A percentile compares a stretch with the other conserved stretches of the same genome.
These are phyloP conservation scores for Aureobasidium sp. DNA, from an alignment of 2,329 filamentous ascomycete genomes.

Conservation along the genomic window DNA sequence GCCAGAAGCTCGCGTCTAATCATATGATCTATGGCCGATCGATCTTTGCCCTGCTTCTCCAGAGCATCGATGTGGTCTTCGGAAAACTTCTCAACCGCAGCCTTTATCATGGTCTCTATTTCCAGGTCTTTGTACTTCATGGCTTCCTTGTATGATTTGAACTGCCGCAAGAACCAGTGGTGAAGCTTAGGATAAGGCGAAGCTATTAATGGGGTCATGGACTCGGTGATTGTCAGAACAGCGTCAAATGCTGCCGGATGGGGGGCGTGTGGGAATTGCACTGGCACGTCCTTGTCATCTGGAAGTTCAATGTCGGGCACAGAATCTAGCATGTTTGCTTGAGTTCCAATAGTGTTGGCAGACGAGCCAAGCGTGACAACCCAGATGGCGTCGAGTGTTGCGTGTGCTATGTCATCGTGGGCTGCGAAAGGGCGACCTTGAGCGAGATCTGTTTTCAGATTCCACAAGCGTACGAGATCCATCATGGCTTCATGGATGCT, in stretches of 20 bases:
- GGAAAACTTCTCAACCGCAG: conserved; percentile 20
- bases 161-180: conserved; percentile 17
- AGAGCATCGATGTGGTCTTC: conserved; percentile 15
- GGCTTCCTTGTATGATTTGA: conserved; percentile 8
- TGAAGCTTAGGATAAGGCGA: conserved; percentile 18
- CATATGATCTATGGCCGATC: conserved; percentile 29
- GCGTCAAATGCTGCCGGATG: conserved; percentile 18
- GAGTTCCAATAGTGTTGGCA: conserved; percentile 20
- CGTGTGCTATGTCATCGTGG: conserved; percentile 27
- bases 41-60: conserved; percentile 20
- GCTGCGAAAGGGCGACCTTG: conserved; percentile 26
- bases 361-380: conserved; percentile 28
- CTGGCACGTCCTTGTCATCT: conserved; percentile 7
- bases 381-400: conserved; percentile 32
- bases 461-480: conserved; percentile 25
- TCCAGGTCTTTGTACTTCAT: conserved; percentile 23
- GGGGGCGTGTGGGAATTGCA: conserved; percentile 16
- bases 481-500: conserved; percentile 19
- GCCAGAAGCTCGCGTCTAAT: conserved; percentile 25
- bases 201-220: conserved; percentile 16
- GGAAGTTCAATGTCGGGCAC: conserved; percentile 7
- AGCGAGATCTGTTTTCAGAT: conserved; percentile 22
- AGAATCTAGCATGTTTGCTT: conserved; percentile 13
- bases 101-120: conserved; percentile 25
- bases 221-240: conserved; percentile 17